Percentiles rank a stretch among this genome's conserved stretches.
Evolutionary conservation across 2,329 filamentous ascomycete species (phyloP).

Genomic region (Nannizziopsis arthrosporioides): DNA sequence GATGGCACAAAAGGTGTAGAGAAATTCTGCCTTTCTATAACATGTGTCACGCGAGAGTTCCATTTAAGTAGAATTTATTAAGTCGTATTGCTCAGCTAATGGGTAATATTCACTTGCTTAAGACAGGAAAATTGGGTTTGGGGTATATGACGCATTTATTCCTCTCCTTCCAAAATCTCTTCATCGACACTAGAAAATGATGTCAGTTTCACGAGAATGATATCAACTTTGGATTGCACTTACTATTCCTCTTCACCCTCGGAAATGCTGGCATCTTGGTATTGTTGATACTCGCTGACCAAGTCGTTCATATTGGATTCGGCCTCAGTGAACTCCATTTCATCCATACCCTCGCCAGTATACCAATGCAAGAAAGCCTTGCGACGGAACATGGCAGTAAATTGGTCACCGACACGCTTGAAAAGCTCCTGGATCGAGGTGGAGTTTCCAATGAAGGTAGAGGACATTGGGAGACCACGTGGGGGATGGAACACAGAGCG

Average conservation of each 20-base stretch:
- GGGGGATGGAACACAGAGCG: constrained; percentile 98
- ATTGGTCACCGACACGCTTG: constrained; percentile 99
- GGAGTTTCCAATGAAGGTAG: constrained; percentile 98
- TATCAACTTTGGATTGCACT: background rate
- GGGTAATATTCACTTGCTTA: too few relatives aligned
- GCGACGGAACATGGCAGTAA: constrained; percentile 99
- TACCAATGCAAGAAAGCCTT: constrained; percentile 99
- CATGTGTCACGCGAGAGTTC: too few relatives aligned
- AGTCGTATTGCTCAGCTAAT: too few relatives aligned
- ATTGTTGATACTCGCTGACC: constrained; percentile 99
- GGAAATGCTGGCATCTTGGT: constrained; percentile 96
- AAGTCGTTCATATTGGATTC: constrained; percentile 99
- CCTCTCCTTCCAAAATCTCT: constrained; percentile 58
- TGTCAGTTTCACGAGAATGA: background rate
- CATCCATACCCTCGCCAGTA: constrained; percentile 99
- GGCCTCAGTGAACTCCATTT: constrained; percentile 99
- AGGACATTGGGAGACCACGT: constrained; percentile 96
- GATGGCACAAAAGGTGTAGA: too few relatives aligned
- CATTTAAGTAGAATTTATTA: too few relatives aligned
- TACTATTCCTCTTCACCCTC: constrained; percentile 67
- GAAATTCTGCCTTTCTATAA: too few relatives aligned
- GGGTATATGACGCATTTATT: constrained; percentile 39
- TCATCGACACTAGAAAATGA: constrained; percentile 53
- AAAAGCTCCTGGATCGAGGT: constrained; percentile 99
- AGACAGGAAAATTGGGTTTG: background rate